Conservation (phyloP, 495 filamentous ascomycete genomes). For the Trichoderma orchidacearum region DNA sequence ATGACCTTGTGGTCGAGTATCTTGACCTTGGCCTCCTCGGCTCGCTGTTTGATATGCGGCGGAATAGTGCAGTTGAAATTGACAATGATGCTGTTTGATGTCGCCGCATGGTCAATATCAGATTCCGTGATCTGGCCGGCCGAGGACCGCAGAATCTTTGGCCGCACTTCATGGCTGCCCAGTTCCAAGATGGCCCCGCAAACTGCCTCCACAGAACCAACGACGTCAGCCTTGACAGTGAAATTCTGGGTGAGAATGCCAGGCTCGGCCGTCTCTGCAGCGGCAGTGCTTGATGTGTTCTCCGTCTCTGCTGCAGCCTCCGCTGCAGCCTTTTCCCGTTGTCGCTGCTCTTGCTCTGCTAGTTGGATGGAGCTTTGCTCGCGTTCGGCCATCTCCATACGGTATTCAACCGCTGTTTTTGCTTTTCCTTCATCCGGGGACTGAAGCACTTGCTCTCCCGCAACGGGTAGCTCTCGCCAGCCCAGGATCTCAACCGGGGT, state of each 20-base stretch:
- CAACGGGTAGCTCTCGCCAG: conserved; percentile 83
- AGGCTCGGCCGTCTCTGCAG: conserved; percentile 7
- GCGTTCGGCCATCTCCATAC: conserved; percentile 38
- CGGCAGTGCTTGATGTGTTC: not conserved
- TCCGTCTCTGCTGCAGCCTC: conserved; percentile 11
- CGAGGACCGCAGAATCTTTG: conserved; percentile 60
- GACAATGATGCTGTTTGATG: conserved; percentile 56
- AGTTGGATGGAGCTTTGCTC: conserved; percentile 21
- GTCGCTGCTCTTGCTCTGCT: conserved; percentile 15
- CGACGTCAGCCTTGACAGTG: conserved; percentile 85
- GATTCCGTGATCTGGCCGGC: conserved; percentile 74
- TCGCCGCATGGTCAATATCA: conserved; percentile 77
- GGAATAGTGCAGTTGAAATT: conserved; percentile 75
- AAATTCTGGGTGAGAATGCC: conserved; percentile 60
- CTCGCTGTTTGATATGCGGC: conserved; percentile 51
- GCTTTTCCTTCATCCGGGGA: conserved; percentile 66
- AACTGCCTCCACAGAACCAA: conserved; percentile 85
- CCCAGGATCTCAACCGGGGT: conserved; percentile 86
- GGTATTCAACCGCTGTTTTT: conserved; percentile 65
- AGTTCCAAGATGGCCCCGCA: conserved; percentile 55
- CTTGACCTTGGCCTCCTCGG: conserved; percentile 51
- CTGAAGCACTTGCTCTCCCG: conserved; percentile 80
- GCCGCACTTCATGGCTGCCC: conserved; percentile 69
- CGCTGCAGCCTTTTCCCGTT: conserved; percentile 34
- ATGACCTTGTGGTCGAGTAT: conserved; percentile 87